Base-by-base conservation (phyloP, 2,329 filamentous ascomycete genomes). In the Cladophialophora carrionii region DNA sequence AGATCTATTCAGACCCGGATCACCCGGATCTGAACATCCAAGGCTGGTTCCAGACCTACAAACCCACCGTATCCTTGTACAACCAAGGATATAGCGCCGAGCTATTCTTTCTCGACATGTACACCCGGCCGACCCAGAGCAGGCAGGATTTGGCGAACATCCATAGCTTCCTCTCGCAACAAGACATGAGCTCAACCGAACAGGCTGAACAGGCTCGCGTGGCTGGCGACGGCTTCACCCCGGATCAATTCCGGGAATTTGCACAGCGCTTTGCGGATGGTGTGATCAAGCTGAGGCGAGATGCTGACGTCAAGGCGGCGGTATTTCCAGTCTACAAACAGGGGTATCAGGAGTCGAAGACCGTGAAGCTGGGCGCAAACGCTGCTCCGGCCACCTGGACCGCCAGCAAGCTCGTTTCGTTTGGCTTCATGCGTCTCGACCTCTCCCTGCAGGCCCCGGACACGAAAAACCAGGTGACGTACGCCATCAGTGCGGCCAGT, bases 341-440 rank as follows among this genome's bases (percentile, higher is more conserved):
- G 17, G 51, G 51, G 9, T 54, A 32, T 5, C 8, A 31, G 29
- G 26, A 26, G 26, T 4, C 51, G 24, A 17, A 17, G 29, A 32
- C 51, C 3, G 51, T 54, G 51, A 54, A 29, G 12, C 51, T 54
- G 51, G 29, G 9, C 10, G 22, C 22, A 26, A 32, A 54, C 22
- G 20, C 22, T n/a, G 24, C 26, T 32, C 51, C 51, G 9, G 29
- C 8, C 24, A 54, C 10, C 22, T 54, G 51, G 51, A 54, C 51
- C 12, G 51, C 51, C 24, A 29, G 26, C 26, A 54, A 54, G 29
- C 29, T 54, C 24, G 51, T 54, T 10, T 34, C 51, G 3, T 54
- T 54, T n/a, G 26, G 51, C 51, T 54, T 54, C 26, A 32, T 54
- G 51, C 24, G 51, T 4, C 51, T 54, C 14, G 51, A 54, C n/a